phyloP scores from a whole-genome alignment of 805 yeast genomes.

The Saccharomycopsis microspora region DNA sequence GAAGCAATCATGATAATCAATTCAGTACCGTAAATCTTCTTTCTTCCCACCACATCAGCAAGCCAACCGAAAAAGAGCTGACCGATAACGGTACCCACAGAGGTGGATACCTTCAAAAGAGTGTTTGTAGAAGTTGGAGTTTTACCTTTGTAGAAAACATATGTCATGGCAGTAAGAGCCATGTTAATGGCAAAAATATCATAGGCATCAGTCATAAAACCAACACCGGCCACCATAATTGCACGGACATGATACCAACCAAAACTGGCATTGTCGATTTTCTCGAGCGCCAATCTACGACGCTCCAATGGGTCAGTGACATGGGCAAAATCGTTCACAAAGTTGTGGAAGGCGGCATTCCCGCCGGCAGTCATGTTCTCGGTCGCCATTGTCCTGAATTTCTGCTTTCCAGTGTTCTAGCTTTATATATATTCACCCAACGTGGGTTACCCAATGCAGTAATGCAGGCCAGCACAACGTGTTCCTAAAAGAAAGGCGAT shows the following conservation, averaged over 20 bases:
- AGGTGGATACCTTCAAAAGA: slow-evolving; percentile 75
- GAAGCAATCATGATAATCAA: slow-evolving; percentile 76
- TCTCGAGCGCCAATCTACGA: slow-evolving; percentile 75
- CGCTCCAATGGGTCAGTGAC: slow-evolving; percentile 79
- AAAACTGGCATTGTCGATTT: slow-evolving; percentile 67
- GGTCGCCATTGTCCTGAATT: neutral
- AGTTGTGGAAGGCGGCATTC: slow-evolving; percentile 80
- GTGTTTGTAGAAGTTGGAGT: slow-evolving; percentile 69
- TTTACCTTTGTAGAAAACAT: slow-evolving; percentile 56
- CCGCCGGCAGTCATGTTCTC: slow-evolving; percentile 46
- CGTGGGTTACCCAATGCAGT: neutral
- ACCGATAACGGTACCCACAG: slow-evolving; percentile 90
- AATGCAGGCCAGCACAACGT: neutral
- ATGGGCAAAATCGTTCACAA: slow-evolving; percentile 67
- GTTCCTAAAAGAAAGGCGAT: too few species aligned
- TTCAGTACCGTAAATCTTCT: slow-evolving; percentile 78
- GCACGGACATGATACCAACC: slow-evolving; percentile 80
- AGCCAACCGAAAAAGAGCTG: slow-evolving; percentile 75
- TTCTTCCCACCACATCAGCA: slow-evolving; percentile 80
- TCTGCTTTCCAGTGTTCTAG: neutral
- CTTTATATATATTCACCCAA: neutral
- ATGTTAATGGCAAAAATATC: slow-evolving; percentile 86
- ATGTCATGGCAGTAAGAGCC: slow-evolving; percentile 67
- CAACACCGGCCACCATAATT: slow-evolving; percentile 75
- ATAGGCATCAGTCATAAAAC: slow-evolving; percentile 87